A percentile compares a stretch with the other conserved stretches of the same genome.
phyloP scores from a whole-genome alignment of 306 rosid genomes.

The Begonia fuchsioides region DNA sequence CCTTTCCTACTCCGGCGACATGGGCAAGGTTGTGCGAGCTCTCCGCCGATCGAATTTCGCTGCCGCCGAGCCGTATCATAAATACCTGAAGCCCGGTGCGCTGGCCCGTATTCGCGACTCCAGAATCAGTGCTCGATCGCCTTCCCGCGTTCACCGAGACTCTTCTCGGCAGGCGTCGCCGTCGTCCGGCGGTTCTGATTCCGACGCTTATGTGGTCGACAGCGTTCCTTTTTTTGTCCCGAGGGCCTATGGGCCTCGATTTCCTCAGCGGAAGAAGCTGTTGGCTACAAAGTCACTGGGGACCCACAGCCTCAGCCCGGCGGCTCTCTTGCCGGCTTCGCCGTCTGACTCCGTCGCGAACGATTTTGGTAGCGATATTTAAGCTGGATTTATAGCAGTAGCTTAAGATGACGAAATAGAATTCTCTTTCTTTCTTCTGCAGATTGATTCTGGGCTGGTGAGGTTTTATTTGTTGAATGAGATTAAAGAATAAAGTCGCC shows the following conservation, averaged over 20 bases:
- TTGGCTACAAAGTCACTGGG: conserved; percentile 19
- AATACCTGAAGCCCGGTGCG: conserved; percentile 76
- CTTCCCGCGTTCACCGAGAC: conserved; percentile 17
- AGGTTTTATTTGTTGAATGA: no score
- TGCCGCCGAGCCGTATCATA: conserved; percentile 32
- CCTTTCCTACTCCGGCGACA: conserved; percentile 1
- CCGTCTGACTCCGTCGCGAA: conserved; percentile 35
- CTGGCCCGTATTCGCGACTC: conserved; percentile 35
- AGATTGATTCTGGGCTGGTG: no score
- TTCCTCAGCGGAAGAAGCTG: conserved; percentile 63
- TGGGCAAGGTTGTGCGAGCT: conserved; percentile 37
- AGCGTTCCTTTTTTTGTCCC: conserved; percentile 32
- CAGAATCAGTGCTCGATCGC: conserved; percentile 9
- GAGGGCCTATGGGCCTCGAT: conserved; percentile 42
- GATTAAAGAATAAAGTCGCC: no score
- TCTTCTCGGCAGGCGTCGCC: conserved; percentile 20
- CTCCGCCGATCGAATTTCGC: conserved; percentile 8
- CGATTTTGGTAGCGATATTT: conserved; percentile 30
- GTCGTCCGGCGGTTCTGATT: conserved; percentile 7
- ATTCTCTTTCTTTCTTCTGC: not conserved
- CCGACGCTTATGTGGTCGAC: conserved; percentile 11
- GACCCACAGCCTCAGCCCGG: not conserved
- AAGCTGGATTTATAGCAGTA: conserved; percentile 27
- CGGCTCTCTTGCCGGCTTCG: not conserved
- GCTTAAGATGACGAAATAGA: conserved; percentile 2